Base-by-base conservation (phyloP, 192 early-diverging fungal genomes). In the Coemansia sp. region DNA sequence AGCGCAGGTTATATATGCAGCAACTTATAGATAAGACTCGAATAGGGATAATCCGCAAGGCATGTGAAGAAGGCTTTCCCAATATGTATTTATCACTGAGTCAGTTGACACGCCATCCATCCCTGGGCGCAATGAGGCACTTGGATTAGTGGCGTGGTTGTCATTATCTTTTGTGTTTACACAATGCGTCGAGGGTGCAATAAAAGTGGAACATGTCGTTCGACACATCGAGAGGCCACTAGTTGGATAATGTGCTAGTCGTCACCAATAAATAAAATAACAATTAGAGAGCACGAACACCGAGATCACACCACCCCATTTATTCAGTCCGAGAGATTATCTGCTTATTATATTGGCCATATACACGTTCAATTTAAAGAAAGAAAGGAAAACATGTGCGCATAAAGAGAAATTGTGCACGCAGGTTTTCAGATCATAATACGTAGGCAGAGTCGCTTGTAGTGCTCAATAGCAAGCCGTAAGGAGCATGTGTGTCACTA, bases 71-170 rank as follows among this genome's bases (percentile, higher is more conserved):
- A 50, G 49, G 49, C 49, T 50, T 50, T 20, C 49, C 49, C 10
- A 33, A 57, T 57, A 15, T 57, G 29, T 33, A 57, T 57, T 57
- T 57, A 29, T 33, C 27, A 57, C 53, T 33, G 53, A 27, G 53
- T 57, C 53, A 57, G 29, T 57, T 57, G 53, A 57, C 53, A 57
- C 53, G 53, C 53, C 53, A 33, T 31, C 15, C 27, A 57, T 27
- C 29, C 13, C 16, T 57, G 53, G 12, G 24, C 3, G 24, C 53
- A 57, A 57, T 57, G 53, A 33, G 53, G 53, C 53, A 33, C 53
- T 57, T 16, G 53, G 53, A 57, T 57, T 57, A 31, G 53, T 57
- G 53, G 53, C 53, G 53, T 33, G 29, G 29, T 15, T 13, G 53
- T 20, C 20, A 22, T 22, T 31, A 27, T 16, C 27, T 11, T 53